phyloP scores from a whole-genome alignment of 129 eudicot species.

The Centella asiatica region DNA sequence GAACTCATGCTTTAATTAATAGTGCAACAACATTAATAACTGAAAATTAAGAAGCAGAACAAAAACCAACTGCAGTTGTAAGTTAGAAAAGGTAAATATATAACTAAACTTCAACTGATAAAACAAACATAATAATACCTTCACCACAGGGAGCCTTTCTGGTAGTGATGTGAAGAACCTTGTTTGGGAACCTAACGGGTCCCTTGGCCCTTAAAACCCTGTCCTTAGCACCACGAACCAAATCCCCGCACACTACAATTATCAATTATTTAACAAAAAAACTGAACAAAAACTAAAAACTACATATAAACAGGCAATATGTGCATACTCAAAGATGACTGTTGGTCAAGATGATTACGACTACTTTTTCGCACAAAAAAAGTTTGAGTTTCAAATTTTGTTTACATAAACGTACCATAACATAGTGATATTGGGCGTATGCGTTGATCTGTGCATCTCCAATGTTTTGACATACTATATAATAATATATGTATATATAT shows the following conservation, averaged over 20 bases:
- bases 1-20: not conserved
- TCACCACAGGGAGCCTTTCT: conserved; percentile 52
- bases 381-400: no score
- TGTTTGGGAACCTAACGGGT: conserved; percentile 47
- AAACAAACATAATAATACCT: conserved; percentile 21
- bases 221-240: conserved; percentile 49
- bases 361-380: no score
- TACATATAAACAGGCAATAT: not conserved
- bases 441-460: no score
- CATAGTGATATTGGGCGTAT: no score
- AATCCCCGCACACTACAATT: conserved; percentile 34
- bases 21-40: not conserved
- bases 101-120: not conserved
- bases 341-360: no score
- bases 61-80: not conserved
- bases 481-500: no score
- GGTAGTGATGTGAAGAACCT: conserved; percentile 42
- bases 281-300: not conserved
- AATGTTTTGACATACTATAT: no score
- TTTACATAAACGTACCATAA: no score
- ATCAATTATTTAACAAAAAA: not conserved
- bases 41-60: not conserved
- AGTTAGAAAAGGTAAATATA: not conserved
- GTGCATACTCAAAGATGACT: no score
- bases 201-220: conserved; percentile 38